Conservation (phyloP, 768 basidiomycete species). For the Mycena alexandri region DNA sequence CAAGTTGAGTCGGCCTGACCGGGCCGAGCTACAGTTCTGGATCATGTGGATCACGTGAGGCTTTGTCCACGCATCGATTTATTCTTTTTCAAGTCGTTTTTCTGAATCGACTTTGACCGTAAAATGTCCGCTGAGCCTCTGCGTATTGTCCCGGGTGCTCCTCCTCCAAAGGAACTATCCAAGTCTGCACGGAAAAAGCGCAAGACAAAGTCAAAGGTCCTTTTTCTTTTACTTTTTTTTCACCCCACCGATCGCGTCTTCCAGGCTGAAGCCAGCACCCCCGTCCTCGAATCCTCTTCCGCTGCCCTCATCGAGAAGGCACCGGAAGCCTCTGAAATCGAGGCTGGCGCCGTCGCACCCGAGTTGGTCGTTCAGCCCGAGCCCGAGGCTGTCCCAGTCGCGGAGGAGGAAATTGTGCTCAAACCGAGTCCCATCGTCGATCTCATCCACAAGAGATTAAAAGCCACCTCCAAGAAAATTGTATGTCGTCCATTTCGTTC, state of each 20-base stretch:
- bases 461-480: slow-evolving; percentile 86
- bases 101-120: not conserved
- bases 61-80: too few species aligned
- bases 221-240: slow-evolving; percentile 6
- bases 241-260: slow-evolving; percentile 49
- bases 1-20: not conserved
- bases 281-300: slow-evolving; percentile 59
- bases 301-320: slow-evolving; percentile 63
- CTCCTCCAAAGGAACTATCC: slow-evolving; percentile 67
- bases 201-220: slow-evolving; percentile 59
- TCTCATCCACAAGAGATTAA: slow-evolving; percentile 82
- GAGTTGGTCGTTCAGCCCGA: slow-evolving; percentile 60
- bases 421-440: slow-evolving; percentile 82
- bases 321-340: slow-evolving; percentile 60
- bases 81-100: too few species aligned
- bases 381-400: slow-evolving; percentile 53
- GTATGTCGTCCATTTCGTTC: slow-evolving; percentile 57
- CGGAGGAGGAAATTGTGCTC: slow-evolving; percentile 59
- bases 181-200: slow-evolving; percentile 83
- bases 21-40: too few species aligned
- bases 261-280: slow-evolving; percentile 60
- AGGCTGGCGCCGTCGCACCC: slow-evolving; percentile 60
- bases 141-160: slow-evolving; percentile 84
- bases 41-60: too few species aligned
- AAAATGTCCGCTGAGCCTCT: slow-evolving; percentile 52